These are phyloP conservation scores for Termitomyces sp. DNA, from an alignment of 1,284 basidiomycete species.

Conservation along the genomic window DNA sequence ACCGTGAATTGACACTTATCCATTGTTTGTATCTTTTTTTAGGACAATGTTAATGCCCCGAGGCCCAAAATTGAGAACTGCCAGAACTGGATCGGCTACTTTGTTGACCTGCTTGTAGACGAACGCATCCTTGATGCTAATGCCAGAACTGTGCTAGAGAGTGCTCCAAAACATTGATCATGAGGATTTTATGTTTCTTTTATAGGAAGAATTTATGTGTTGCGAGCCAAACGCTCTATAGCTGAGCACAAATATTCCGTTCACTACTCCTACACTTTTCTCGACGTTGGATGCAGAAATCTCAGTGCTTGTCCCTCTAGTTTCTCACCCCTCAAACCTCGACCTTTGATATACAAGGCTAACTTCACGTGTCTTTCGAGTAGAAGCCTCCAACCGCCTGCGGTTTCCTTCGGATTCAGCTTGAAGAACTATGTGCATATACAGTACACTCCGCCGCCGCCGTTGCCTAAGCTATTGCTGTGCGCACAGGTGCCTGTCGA, in stretches of 20 bases:
- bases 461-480: neutral
- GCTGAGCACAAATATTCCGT: neutral
- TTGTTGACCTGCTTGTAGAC: neutral
- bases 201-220: neutral
- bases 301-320: neutral
- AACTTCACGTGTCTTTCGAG: no score
- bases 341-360: neutral
- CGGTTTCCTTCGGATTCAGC: neutral
- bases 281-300: neutral
- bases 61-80: conserved; percentile 1
- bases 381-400: neutral
- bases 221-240: neutral
- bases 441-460: neutral
- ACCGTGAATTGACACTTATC: neutral
- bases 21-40: neutral
- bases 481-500: neutral
- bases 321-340: neutral
- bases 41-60: neutral
- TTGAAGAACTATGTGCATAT: neutral
- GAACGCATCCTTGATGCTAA: neutral
- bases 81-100: conserved; percentile 1
- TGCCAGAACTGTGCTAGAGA: neutral
- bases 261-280: neutral
- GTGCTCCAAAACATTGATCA: neutral
- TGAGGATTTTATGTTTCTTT: neutral